These are phyloP conservation scores for Eucalyptus paniculata DNA, from an alignment of 345 rosid species.

Conservation along the genomic window DNA sequence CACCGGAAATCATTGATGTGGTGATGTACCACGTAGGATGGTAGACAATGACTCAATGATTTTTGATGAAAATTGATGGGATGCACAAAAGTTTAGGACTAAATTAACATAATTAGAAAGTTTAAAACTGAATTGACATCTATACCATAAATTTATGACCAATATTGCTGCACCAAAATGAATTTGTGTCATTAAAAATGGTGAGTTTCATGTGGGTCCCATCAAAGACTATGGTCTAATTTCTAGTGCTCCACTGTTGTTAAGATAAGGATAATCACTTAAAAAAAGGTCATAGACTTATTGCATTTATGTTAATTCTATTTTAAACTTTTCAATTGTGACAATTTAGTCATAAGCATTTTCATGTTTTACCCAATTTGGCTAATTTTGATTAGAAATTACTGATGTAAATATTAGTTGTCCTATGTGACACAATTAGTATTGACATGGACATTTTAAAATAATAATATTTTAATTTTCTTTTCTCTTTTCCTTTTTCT, in stretches of 20 bases:
- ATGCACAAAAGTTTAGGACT: fast-evolving
- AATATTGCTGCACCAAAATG: neutral
- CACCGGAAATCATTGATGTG: fast-evolving
- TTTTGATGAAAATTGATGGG: neutral
- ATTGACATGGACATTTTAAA: neutral
- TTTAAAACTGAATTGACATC: neutral
- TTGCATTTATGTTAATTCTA: fast-evolving
- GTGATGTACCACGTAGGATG: neutral
- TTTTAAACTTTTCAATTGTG: neutral
- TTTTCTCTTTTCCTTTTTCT: too few relatives aligned
- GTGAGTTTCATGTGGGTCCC: neutral
- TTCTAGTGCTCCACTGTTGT: neutral
- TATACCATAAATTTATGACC: neutral
- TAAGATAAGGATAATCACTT: neutral
- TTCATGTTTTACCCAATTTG: neutral
- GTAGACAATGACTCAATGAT: fast-evolving
- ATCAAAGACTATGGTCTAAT: neutral
- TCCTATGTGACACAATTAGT: fast-evolving
- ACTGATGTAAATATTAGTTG: fast-evolving
- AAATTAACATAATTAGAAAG: neutral
- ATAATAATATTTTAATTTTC: neutral
- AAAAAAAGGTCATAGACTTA: neutral
- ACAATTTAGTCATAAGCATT: neutral
- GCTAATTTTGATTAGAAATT: fast-evolving
- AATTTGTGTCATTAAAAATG: neutral